Evolutionary conservation across 2,329 filamentous ascomycete species (phyloP).

Genomic region (Dactylellina parvicollis): DNA sequence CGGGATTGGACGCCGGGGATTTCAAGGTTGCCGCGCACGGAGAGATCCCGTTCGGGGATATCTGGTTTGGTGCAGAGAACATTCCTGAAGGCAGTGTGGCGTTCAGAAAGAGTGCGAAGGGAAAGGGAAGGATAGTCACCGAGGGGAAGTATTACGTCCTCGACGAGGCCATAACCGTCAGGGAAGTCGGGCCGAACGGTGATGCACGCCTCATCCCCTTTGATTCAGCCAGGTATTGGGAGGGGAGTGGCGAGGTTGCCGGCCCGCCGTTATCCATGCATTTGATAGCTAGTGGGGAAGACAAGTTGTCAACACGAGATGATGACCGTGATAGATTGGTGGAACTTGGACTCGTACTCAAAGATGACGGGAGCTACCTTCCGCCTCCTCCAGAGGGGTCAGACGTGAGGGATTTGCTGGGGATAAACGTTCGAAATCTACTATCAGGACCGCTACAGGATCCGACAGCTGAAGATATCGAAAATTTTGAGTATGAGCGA

Average conservation of each 20-base stretch:
- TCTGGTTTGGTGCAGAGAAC: constrained; percentile 21
- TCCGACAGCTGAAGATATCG: too few species aligned
- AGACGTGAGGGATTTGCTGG: too few species aligned
- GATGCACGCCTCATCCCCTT: neutral
- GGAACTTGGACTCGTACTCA: neutral
- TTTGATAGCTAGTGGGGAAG: neutral
- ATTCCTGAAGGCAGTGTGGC: constrained; percentile 20
- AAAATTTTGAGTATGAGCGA: too few species aligned
- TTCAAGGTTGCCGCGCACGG: neutral
- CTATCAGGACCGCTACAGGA: too few species aligned
- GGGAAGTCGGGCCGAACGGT: neutral
- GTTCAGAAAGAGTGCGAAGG: neutral
- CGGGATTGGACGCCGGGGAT: neutral
- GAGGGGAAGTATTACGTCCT: constrained; percentile 5
- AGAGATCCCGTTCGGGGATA: constrained; percentile 27
- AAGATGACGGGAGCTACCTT: neutral
- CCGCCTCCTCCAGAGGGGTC: too few species aligned
- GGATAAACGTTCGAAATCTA: too few species aligned
- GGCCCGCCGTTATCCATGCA: neutral
- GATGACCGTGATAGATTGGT: neutral
- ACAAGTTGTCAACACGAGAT: neutral
- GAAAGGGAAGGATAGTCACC: neutral
- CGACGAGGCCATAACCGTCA: constrained; percentile 4
- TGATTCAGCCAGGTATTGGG: neutral
- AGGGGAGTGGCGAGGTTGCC: neutral